Evolutionary conservation across 768 basidiomycete genomes (phyloP).

Genomic region (Pleurotus eryngii): DNA sequence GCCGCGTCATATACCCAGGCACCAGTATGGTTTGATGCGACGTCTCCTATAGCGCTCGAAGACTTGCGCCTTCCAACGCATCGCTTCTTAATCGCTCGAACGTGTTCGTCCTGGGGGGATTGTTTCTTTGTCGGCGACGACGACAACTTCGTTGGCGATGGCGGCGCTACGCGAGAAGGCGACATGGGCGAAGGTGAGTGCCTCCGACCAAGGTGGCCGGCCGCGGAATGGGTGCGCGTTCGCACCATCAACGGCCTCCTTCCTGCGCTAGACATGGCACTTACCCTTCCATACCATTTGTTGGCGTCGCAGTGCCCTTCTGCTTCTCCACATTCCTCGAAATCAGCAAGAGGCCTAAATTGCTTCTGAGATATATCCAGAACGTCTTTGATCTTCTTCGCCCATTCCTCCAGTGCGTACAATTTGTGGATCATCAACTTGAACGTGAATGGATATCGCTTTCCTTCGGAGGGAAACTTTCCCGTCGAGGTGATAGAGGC

Average conservation of each 20-base stretch:
- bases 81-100: slow-evolving; percentile 49
- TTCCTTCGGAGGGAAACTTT: slow-evolving; percentile 41
- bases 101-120: slow-evolving; percentile 14
- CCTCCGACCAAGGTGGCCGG: slow-evolving; percentile 15
- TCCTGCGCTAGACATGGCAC: slow-evolving; percentile 23
- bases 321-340: slow-evolving; percentile 12
- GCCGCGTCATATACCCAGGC: slow-evolving; percentile 53
- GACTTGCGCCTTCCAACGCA: slow-evolving; percentile 53
- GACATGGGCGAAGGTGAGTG: not conserved
- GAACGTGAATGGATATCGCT: slow-evolving; percentile 58
- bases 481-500: slow-evolving; percentile 23
- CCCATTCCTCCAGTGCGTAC: slow-evolving; percentile 61
- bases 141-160: not conserved
- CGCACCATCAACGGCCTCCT: slow-evolving; percentile 20
- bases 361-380: slow-evolving; percentile 51
- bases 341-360: slow-evolving; percentile 52
- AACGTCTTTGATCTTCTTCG: slow-evolving; percentile 48
- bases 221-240: slow-evolving; percentile 31
- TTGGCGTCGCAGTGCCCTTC: slow-evolving; percentile 11
- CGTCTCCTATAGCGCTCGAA: slow-evolving; percentile 13
- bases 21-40: slow-evolving; percentile 23
- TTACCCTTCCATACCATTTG: slow-evolving; percentile 15
- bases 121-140: slow-evolving; percentile 10
- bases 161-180: not conserved
- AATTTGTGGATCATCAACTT: slow-evolving; percentile 66